Conservation (phyloP, 2,329 filamentous ascomycete species). For the Alternaria triticimaculans region DNA sequence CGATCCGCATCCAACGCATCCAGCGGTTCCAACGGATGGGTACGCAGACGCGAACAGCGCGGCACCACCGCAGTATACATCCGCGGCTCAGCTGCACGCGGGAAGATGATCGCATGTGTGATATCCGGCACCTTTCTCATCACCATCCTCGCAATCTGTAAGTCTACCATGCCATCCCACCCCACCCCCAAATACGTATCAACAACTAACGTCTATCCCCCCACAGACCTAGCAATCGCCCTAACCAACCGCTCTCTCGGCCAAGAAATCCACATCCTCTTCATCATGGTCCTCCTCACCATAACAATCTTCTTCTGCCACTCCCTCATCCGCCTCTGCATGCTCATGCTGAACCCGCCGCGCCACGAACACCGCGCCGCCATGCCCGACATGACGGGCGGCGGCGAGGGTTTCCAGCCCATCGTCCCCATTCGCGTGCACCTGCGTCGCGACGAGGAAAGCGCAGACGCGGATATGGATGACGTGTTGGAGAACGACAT, state of each 20-base stretch:
- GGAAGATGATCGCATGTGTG: constrained; percentile 56
- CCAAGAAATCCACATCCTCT: constrained; percentile 77
- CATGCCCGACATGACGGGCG: constrained; percentile 60
- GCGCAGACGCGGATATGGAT: constrained; percentile 59
- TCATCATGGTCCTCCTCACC: constrained; percentile 78
- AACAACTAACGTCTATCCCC: neutral
- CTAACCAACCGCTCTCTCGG: constrained; percentile 68
- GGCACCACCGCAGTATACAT: constrained; percentile 26
- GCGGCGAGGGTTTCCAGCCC: constrained; percentile 72
- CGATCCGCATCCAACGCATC: constrained; percentile 8
- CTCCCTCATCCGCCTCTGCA: constrained; percentile 73
- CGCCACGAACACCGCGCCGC: constrained; percentile 30
- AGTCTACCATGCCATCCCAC: constrained; percentile 43
- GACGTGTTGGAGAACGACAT: constrained; percentile 53
- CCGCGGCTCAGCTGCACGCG: constrained; percentile 35
- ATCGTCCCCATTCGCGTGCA: constrained; percentile 77
- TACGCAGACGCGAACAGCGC: constrained; percentile 30
- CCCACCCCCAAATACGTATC: neutral
- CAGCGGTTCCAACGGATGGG: constrained; percentile 29
- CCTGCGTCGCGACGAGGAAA: constrained; percentile 76
- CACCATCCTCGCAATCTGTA: constrained; percentile 70
- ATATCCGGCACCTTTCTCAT: constrained; percentile 70
- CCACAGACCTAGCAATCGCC: constrained; percentile 73
- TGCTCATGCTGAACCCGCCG: constrained; percentile 64
- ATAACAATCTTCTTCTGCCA: constrained; percentile 83